These are phyloP conservation scores for Cutaneotrichosporon curvatum DNA, from an alignment of 1,284 basidiomycete genomes.

Conservation along the genomic window DNA sequence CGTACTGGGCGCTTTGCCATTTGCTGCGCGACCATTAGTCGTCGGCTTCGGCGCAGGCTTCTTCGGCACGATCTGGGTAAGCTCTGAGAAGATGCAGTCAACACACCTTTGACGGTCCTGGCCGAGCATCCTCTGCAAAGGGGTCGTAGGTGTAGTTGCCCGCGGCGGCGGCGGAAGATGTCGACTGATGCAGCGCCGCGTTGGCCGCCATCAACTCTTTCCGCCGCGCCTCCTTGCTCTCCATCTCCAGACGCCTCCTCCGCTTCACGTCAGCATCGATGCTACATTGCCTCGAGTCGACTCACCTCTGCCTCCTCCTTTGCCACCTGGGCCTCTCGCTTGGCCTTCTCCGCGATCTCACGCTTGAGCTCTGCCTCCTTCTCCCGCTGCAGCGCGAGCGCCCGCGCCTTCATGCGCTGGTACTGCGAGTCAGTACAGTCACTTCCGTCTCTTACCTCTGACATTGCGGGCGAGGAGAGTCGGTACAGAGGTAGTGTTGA, in stretches of 20 bases:
- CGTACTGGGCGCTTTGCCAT: background rate
- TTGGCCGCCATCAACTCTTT: slow-evolving; percentile 35
- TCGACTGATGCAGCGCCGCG: slow-evolving; percentile 21
- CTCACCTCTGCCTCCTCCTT: slow-evolving; percentile 39
- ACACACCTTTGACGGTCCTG: slow-evolving; percentile 15
- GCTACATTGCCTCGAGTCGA: background rate
- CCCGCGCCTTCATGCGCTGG: slow-evolving; percentile 32
- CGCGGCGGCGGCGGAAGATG: slow-evolving; percentile 2
- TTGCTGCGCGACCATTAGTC: background rate
- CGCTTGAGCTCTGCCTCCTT: slow-evolving; percentile 32
- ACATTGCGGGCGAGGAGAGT: slow-evolving; percentile 12
- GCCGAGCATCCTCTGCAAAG: slow-evolving; percentile 35
- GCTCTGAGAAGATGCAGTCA: background rate
- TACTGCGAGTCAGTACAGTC: slow-evolving; percentile 18
- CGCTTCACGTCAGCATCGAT: slow-evolving; percentile 15
- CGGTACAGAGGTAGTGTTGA: no score
- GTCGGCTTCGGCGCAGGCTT: slow-evolving; percentile 4
- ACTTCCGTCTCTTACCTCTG: slow-evolving; percentile 15
- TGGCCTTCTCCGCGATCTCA: slow-evolving; percentile 32
- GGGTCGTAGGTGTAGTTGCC: slow-evolving; percentile 28
- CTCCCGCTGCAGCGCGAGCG: slow-evolving; percentile 31
- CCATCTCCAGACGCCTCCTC: slow-evolving; percentile 29
- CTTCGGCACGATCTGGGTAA: background rate
- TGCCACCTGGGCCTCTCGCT: slow-evolving; percentile 27
- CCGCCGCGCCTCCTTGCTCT: slow-evolving; percentile 31